Evolutionary conservation across 2,329 filamentous ascomycete genomes (phyloP), one percentile per base, ranked within the genome.

Genomic region (Myriosclerotinia curreyana): DNA sequence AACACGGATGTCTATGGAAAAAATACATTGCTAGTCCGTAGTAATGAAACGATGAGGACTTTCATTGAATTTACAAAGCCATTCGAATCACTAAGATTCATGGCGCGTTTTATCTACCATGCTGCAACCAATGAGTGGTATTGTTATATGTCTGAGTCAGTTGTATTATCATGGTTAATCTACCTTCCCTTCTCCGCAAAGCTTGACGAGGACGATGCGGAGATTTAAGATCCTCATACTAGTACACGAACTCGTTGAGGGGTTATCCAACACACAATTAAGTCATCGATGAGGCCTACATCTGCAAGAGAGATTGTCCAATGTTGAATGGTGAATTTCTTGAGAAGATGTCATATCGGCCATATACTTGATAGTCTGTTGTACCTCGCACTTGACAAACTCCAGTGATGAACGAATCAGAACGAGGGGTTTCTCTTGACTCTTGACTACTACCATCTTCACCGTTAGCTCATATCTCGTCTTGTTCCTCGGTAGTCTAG

Each of bases 1-100:
- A 59, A 59, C 28, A 59, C 44, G 44, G n/a, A 46, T 48, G 28
- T 36, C 49, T 38, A 46, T 38, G n/a, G 31, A 56, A 56, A 34
- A 25, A 20, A 22, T n/a, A 34, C 12, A 58, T n/a, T 20, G 36
- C 17, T 20, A 62, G 22, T 20, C 28, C 28, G 28, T n/a, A n/a
- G n/a, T n/a, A n/a, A n/a, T n/a, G n/a, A n/a, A n/a, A n/a, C n/a
- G n/a, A n/a, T n/a, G n/a, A n/a, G n/a, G n/a, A n/a, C n/a, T n/a
- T n/a, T n/a, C n/a, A n/a, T n/a, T n/a, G n/a, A n/a, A n/a, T n/a
- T n/a, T n/a, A n/a, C n/a, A n/a, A n/a, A n/a, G n/a, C n/a, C n/a
- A n/a, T n/a, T n/a, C n/a, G n/a, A n/a, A n/a, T n/a, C n/a, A n/a
- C n/a, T n/a, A n/a, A n/a, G n/a, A n/a, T n/a, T n/a, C n/a, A n/a